Base-by-base conservation (phyloP, 768 basidiomycete genomes). In the Boletus subparvulus region DNA sequence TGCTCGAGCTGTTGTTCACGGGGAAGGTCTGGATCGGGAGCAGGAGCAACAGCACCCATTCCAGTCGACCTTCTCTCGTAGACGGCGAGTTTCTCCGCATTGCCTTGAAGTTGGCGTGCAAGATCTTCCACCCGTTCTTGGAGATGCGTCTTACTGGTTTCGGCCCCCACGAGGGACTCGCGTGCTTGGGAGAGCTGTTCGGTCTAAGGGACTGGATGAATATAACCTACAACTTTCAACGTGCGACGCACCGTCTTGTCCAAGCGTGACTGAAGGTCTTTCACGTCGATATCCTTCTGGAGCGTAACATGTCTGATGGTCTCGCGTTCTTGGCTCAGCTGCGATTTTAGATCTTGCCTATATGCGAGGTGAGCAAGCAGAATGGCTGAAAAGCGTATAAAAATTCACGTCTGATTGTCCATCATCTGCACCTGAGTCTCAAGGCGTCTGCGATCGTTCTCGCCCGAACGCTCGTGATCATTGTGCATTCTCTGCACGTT, bases 401-500 rank as follows among this genome's bases (percentile, higher is more conserved):
- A 45, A 19, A 76, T 83, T 54, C 65, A 96, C 91, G 81, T 83
- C 66, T 96, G 94, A 40, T 76, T 76, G 67, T 94, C 90, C 52
- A 94, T 73, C 73, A 87, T 79, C 62, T 90, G 84, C 41, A 93
- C 73, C 63, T 93, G 87, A 53, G 78, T 85, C 71, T 97, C 94
- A 35, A 95, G 74, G 9, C 92, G 83, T 14, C 84, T 78, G 19
- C 91, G 82, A 62, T 95, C 91, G 56, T 92, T 95, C 67, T 88
- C 86, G 7, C 87, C 85, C 0, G 89, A 88, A 48, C 86, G 81
- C 67, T 95, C 93, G 8, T 92, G 78, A 63, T 97, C 95, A 53
- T 83, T 84, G 64, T 93, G 91, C 85, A 97, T 93, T 66, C 83
- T 88, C 73, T 94, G 92, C 24, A 96, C 86, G 66, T 92, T 95